Evolutionary conservation across 106 monocot genomes (phyloP), one percentile per base, ranked within the genome.

Genomic region (Gastrodia elata): DNA sequence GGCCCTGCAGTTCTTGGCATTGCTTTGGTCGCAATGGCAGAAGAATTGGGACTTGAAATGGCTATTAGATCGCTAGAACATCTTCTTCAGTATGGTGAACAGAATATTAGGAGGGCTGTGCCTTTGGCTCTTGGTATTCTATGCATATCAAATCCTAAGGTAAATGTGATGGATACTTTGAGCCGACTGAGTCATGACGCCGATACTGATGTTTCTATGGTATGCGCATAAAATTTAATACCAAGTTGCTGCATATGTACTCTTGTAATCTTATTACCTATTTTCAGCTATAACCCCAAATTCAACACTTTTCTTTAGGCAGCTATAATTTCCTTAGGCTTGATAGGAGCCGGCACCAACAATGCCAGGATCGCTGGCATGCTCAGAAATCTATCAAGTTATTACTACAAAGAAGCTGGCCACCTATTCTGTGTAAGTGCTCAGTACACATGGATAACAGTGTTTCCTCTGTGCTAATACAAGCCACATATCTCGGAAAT

Each of bases 1-100:
- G 96, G 96, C 27, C 92, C 92, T 71, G 92, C 96, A 75, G 96
- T 97, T 9, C 92, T 97, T 79, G 96, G 96, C 73, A 97, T 97
- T 42, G 93, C 97, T 35, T 86, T 98, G 38, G 88, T 98, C 49
- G 82, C 97, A 35, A 98, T 93, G 97, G 93, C 93, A 24, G 97
- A 98, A 84, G 97, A 98, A 72, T 80, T 98, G 65, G 97, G 97
- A 41, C 78, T 84, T 71, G 93, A 93, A 20, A 98, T 93, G 97
- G 86, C 97, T 67, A 88, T 98, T 37, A 80, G 93, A 9, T 98
- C 97, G 3, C 73, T 98, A 27, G 93, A 98, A 59, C 97, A 88
- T 75, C 83, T 93, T 40, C 74, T 98, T 59, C 97, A 98, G 65
- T 98, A 93, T 77, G 93, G 97, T 22, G 97, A 98, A 68, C 97